Conservation (phyloP, 495 filamentous ascomycete species). For the Penicillium bialowiezense region DNA sequence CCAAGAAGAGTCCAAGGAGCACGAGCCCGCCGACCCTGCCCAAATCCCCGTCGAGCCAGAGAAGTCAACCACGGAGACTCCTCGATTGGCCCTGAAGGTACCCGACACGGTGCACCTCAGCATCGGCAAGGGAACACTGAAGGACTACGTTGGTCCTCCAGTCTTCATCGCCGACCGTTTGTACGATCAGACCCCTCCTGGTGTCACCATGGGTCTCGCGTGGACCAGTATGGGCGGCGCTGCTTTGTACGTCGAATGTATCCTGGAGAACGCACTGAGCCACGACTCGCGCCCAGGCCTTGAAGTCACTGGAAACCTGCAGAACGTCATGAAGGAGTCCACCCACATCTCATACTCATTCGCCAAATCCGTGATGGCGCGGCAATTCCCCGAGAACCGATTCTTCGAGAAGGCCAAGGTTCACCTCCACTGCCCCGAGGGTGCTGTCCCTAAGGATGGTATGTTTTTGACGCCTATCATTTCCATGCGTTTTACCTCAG, state of each 20-base stretch:
- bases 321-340: constrained; percentile 98
- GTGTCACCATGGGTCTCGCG: constrained; percentile 97
- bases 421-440: constrained; percentile 96
- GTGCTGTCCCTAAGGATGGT: constrained; percentile 93
- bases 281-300: constrained; percentile 70
- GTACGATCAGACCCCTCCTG: constrained; percentile 92
- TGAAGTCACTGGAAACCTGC: constrained; percentile 90
- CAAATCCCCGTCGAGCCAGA: constrained; percentile 58
- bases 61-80: constrained; percentile 69
- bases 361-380: constrained; percentile 83
- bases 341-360: constrained; percentile 93
- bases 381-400: constrained; percentile 78
- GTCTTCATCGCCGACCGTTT: constrained; percentile 94
- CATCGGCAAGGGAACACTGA: constrained; percentile 86
- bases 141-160: constrained; percentile 96
- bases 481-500: too few species aligned
- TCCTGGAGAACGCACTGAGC: constrained; percentile 77
- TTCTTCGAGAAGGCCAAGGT: constrained; percentile 97
- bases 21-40: constrained; percentile 54
- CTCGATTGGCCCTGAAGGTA: constrained; percentile 77
- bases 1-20: constrained; percentile 65
- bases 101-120: constrained; percentile 82
- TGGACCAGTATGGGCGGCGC: constrained; percentile 99
- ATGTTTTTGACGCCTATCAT: too few species aligned
- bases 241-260: constrained; percentile 95